phyloP scores from a whole-genome alignment of 1,284 basidiomycete genomes.

The Phaffia rhodozyma region DNA sequence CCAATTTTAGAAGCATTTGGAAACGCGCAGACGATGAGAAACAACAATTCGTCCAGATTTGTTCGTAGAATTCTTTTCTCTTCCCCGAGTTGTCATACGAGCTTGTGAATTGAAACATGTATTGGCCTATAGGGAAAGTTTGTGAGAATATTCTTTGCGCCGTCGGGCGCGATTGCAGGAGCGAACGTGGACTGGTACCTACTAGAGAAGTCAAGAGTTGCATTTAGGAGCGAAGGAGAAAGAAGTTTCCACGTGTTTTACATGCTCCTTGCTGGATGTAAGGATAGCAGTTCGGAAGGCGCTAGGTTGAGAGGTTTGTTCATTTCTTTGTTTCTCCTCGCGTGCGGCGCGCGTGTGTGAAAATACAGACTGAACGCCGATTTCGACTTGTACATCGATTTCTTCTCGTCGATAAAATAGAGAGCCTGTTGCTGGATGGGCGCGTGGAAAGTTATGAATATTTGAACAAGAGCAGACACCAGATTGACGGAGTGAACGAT shows the following conservation, averaged over 20 bases:
- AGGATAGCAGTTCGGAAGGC: slow-evolving; percentile 47
- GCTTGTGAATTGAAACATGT: neutral
- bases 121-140: slow-evolving; percentile 58
- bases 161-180: slow-evolving; percentile 87
- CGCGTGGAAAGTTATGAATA: slow-evolving; percentile 77
- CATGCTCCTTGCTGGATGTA: slow-evolving; percentile 49
- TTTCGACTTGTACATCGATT: neutral
- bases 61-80: slow-evolving; percentile 23
- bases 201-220: slow-evolving; percentile 92
- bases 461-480: slow-evolving; percentile 73
- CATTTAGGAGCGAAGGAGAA: slow-evolving; percentile 75
- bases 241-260: slow-evolving; percentile 97
- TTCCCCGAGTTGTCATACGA: neutral
- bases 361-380: no score
- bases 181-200: slow-evolving; percentile 99
- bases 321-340: slow-evolving; percentile 9
- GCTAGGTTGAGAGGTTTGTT: slow-evolving; percentile 50
- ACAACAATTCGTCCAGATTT: slow-evolving; percentile 98
- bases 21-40: slow-evolving; percentile 95
- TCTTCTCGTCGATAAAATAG: slow-evolving; percentile 34
- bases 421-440: slow-evolving; percentile 62
- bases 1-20: slow-evolving; percentile 97
- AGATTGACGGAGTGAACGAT: slow-evolving; percentile 94
- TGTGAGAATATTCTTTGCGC: slow-evolving; percentile 88
- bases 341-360: neutral